Conservation (phyloP, 2,329 filamentous ascomycete species). For the Ophiosphaerella herpotricha region DNA sequence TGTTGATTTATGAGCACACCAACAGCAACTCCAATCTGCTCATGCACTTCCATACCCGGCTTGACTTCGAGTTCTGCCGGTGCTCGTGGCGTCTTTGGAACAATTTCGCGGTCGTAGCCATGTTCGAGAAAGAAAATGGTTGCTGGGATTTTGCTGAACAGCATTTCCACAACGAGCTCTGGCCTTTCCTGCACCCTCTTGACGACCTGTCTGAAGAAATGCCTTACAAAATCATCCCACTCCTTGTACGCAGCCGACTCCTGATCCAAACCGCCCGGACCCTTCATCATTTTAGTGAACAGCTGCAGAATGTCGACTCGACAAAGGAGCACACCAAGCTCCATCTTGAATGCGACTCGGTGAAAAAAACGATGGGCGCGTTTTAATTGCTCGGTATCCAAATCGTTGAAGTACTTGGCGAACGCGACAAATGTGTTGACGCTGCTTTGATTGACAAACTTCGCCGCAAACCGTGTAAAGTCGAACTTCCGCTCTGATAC, state of each 20-base stretch:
- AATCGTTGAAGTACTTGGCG: conserved; percentile 77
- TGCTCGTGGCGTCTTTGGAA: conserved; percentile 67
- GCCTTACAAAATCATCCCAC: conserved; percentile 87
- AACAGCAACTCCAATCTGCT: conserved; percentile 79
- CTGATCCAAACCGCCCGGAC: conserved; percentile 74
- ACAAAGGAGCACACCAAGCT: conserved; percentile 85
- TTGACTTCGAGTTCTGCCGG: conserved; percentile 85
- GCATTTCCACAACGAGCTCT: conserved; percentile 84
- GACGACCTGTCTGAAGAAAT: conserved; percentile 79
- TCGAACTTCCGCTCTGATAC: conserved; percentile 90
- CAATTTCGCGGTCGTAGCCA: conserved; percentile 80
- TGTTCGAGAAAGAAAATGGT: conserved; percentile 89
- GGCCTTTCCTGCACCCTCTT: conserved; percentile 86
- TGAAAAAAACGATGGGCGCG: conserved; percentile 93
- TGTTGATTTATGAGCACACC: conserved; percentile 79
- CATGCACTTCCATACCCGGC: conserved; percentile 64
- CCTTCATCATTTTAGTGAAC: conserved; percentile 90
- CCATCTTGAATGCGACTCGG: conserved; percentile 91
- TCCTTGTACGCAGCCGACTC: conserved; percentile 74
- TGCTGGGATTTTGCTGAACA: conserved; percentile 88
- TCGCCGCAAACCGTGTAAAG: conserved; percentile 79
- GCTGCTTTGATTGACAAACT: conserved; percentile 82
- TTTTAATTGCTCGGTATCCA: conserved; percentile 81
- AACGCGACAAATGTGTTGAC: conserved; percentile 89
- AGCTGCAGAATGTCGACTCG: conserved; percentile 88